Evolutionary conservation across 1,284 basidiomycete genomes (phyloP), one percentile per base, ranked within the genome.

Genomic region (Rhodotorula sp.): DNA sequence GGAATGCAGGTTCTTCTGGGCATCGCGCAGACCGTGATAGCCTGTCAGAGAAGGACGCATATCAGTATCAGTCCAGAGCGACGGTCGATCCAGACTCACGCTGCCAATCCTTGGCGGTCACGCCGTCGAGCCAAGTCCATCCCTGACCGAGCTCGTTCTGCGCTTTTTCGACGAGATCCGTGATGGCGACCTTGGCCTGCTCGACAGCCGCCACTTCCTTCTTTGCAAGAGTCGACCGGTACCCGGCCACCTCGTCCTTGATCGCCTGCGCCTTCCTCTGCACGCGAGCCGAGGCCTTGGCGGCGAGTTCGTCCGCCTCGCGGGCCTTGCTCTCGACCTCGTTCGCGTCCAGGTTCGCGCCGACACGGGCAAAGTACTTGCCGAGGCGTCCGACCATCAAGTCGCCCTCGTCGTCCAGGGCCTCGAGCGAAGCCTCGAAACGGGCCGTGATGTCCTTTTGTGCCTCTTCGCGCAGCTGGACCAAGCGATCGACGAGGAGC

Each of bases 111-210:
- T 71, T 68, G 45, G 71, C 60, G 21, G 72, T 71, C 7, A 74
- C 76, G 34, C 77, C 74, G 60, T 78, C 74, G 47, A 78, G 70
- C 74, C 74, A 77, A 6, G 77, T 76, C 66, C 71, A 77, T 0
- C 78, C 73, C 19, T 66, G 65, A 1, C 76, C 72, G 34, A 78
- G 72, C 58, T 78, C 77, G 58, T 72, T 69, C 73, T 73, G 67
- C 31, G 75, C 76, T 62, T 76, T 74, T 19, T 34, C 65, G 14
- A 78, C 72, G 16, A 77, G 69, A 26, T 62, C 68, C 43, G 65
- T 47, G 5, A 78, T 45, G 4, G 74, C 73, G 50, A 70, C 62
- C 62, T 67, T 65, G 10, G 77, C 72, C 64, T 74, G 59, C n/a
- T 69, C 67, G 23, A 74, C 71, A 12, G 74, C 74, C 3, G 43